Evolutionary conservation across 2,329 filamentous ascomycete species (phyloP).

Genomic region (Fusarium duplospermum): DNA sequence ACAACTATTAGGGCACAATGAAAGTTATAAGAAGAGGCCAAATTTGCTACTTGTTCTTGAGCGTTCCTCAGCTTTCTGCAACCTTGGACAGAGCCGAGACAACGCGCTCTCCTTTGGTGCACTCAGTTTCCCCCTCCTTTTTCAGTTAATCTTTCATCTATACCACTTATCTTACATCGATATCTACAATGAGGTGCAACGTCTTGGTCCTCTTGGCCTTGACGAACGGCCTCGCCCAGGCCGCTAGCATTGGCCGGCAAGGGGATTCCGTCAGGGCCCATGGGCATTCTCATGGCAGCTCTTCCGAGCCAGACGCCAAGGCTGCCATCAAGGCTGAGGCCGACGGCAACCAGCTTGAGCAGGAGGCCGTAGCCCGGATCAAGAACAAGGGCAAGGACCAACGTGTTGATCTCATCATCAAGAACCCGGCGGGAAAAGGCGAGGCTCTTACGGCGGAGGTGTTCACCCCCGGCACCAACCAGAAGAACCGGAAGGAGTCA

Average conservation of each 20-base stretch:
- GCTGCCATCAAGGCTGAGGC: neutral
- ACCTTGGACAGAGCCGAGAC: constrained; percentile 4
- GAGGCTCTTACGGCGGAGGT: neutral
- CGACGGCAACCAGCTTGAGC: neutral
- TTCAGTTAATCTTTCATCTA: constrained; percentile 23
- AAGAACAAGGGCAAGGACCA: constrained; percentile 16
- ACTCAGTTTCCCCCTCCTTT: neutral
- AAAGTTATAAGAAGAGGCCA: constrained; percentile 30
- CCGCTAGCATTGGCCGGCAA: constrained; percentile 19
- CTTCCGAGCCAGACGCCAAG: constrained; percentile 1
- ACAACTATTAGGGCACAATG: constrained; percentile 1
- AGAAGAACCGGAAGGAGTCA: constrained; percentile 2
- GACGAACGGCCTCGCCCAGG: constrained; percentile 37
- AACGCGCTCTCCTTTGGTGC: constrained; percentile 10
- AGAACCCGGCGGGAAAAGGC: neutral
- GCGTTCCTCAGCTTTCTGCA: constrained; percentile 15
- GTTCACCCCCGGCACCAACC: neutral
- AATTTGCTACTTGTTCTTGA: neutral
- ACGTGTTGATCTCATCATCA: constrained; percentile 5
- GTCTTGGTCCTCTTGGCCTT: constrained; percentile 40
- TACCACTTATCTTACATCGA: neutral
- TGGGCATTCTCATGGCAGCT: neutral
- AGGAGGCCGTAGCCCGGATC: neutral
- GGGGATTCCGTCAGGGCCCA: constrained; percentile 9
- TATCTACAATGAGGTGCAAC: constrained; percentile 39